A percentile compares a stretch with the other conserved stretches of the same genome.
These are phyloP conservation scores for Aspergillus sclerotioniger DNA, from an alignment of 495 filamentous ascomycete species.

Conservation along the genomic window DNA sequence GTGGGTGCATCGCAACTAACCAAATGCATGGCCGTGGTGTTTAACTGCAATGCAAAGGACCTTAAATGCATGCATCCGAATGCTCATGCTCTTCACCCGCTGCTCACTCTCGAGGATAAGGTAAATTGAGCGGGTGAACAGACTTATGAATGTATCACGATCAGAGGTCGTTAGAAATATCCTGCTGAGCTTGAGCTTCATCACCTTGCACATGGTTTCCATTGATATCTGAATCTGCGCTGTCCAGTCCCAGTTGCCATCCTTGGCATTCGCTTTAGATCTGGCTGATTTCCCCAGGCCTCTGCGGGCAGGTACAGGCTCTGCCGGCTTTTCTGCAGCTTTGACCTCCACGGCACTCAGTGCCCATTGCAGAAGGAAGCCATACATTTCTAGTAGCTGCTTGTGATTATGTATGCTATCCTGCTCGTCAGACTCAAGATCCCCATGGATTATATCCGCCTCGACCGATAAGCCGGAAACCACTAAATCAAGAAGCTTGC, in stretches of 20 bases:
- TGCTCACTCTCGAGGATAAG: constrained; percentile 92
- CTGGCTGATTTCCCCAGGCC: constrained; percentile 76
- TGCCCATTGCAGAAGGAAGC: constrained; percentile 92
- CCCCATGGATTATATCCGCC: constrained; percentile 79
- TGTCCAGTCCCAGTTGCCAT: constrained; percentile 84
- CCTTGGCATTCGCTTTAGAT: constrained; percentile 63
- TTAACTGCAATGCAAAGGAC: constrained; percentile 96
- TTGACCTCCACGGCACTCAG: constrained; percentile 90
- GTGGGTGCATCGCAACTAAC: constrained; percentile 45
- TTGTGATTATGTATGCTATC: constrained; percentile 84
- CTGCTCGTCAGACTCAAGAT: constrained; percentile 88
- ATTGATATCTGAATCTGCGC: constrained; percentile 83
- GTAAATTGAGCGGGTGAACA: constrained; percentile 93
- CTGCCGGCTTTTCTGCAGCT: constrained; percentile 80
- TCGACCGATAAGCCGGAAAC: constrained; percentile 92
- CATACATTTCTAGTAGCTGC: constrained; percentile 88
- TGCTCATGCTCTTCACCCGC: constrained; percentile 82
- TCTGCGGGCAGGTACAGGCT: constrained; percentile 63
- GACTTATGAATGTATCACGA: constrained; percentile 85
- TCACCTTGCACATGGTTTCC: constrained; percentile 91
- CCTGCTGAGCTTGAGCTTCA: constrained; percentile 86
- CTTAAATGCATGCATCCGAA: constrained; percentile 96
- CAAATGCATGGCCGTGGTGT: constrained; percentile 96
- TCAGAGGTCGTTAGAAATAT: constrained; percentile 97
- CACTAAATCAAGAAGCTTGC: constrained; percentile 90